phyloP scores from a whole-genome alignment of 2,329 filamentous ascomycete genomes.

The Diaporthe sp. region DNA sequence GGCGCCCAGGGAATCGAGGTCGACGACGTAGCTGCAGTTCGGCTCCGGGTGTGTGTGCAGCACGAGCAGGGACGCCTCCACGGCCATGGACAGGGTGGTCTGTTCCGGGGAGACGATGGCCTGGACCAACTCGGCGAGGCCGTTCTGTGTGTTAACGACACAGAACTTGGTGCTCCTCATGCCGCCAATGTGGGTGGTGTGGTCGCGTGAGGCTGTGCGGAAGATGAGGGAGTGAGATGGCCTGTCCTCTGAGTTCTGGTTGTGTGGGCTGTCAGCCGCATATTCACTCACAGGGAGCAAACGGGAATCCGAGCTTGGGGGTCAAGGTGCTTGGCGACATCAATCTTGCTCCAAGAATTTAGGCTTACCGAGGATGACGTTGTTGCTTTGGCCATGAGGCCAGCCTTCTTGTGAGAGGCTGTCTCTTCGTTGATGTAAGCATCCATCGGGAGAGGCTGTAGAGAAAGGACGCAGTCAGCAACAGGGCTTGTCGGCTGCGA shows the following conservation, averaged over 20 bases:
- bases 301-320: accelerated
- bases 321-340: neutral
- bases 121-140: neutral
- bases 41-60: neutral
- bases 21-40: neutral
- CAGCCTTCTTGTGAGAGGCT: neutral
- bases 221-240: neutral
- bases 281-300: neutral
- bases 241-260: neutral
- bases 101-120: neutral
- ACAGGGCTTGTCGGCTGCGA: neutral
- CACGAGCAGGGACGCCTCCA: neutral
- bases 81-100: neutral
- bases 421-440: neutral
- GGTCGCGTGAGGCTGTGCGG: neutral
- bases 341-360: neutral
- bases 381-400: neutral
- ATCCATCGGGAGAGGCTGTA: too few species aligned
- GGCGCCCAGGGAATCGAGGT: neutral
- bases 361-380: neutral
- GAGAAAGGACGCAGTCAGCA: neutral
- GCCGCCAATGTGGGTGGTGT: neutral
- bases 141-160: neutral
- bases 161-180: neutral
- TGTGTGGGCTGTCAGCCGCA: neutral